Evolutionary conservation across 2,329 filamentous ascomycete species (phyloP).

Genomic region (Akanthomyces muscarius): DNA sequence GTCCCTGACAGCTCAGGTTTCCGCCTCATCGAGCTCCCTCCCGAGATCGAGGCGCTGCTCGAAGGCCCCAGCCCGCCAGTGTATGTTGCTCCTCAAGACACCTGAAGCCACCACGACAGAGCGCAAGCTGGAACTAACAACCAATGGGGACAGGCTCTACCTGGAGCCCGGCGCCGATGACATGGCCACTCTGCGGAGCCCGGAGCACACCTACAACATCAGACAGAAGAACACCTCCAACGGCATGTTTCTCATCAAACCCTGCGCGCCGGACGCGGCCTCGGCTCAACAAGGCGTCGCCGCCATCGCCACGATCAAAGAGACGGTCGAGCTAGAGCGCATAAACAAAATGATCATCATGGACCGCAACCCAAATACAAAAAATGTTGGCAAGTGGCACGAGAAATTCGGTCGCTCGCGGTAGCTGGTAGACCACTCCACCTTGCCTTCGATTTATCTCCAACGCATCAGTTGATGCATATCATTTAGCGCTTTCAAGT

Average conservation of each 20-base stretch:
- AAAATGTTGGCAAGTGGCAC: conserved; percentile 53
- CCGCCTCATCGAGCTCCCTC: conserved; percentile 59
- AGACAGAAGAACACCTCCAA: conserved; percentile 67
- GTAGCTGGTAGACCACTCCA: conserved; percentile 22
- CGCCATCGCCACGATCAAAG: conserved; percentile 54
- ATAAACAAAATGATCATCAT: conserved; percentile 46
- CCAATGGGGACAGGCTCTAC: conserved; percentile 36
- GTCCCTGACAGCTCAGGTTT: conserved; percentile 48
- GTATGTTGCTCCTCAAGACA: conserved; percentile 34
- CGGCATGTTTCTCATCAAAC: conserved; percentile 53
- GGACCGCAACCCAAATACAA: conserved; percentile 25
- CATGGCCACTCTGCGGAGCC: conserved; percentile 49
- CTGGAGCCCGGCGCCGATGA: conserved; percentile 45
- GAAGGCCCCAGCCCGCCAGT: conserved; percentile 50
- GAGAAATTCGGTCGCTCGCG: conserved; percentile 52
- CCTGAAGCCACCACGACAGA: neutral
- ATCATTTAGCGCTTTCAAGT: too few relatives aligned
- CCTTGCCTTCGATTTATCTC: neutral
- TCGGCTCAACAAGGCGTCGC: conserved; percentile 36
- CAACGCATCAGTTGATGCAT: neutral
- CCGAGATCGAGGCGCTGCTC: conserved; percentile 53
- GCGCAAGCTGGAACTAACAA: conserved; percentile 2
- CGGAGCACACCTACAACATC: conserved; percentile 52
- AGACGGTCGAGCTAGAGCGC: conserved; percentile 57
- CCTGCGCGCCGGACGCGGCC: conserved; percentile 21